phyloP scores from a whole-genome alignment of 768 basidiomycete genomes.

The Suillus weaverae region DNA sequence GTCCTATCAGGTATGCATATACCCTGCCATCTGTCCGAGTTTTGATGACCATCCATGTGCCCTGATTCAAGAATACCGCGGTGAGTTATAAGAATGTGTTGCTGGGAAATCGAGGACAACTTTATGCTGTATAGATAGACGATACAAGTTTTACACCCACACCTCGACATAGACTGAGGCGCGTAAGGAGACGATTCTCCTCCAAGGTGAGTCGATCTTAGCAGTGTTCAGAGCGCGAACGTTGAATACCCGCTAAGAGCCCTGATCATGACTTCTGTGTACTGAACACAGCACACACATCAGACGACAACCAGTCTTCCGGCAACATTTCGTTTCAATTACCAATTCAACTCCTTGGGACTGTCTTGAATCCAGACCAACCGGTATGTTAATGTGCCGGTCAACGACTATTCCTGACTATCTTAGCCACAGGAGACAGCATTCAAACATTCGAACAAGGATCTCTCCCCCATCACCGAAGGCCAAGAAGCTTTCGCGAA shows the following conservation, averaged over 20 bases:
- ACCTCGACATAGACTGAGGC: not conserved
- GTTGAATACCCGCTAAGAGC: not conserved
- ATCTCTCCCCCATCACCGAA: conserved; percentile 10
- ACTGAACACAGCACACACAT: conserved; percentile 10
- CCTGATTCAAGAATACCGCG: not conserved
- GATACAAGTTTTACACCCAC: not conserved
- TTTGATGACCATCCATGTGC: not conserved
- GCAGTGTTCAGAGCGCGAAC: not conserved
- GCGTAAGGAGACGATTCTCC: not conserved
- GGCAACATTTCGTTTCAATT: conserved; percentile 1
- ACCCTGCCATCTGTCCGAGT: not conserved
- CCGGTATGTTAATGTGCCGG: conserved; percentile 13
- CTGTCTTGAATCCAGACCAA: not conserved
- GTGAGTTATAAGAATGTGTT: not conserved
- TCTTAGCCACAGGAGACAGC: not conserved
- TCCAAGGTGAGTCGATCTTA: not conserved
- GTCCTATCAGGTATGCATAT: not conserved
- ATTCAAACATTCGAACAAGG: not conserved
- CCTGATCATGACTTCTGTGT: not conserved
- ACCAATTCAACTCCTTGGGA: not conserved
- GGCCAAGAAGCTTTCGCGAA: conserved; percentile 1
- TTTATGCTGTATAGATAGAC: not conserved
- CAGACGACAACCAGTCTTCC: not conserved
- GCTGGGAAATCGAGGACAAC: not conserved
- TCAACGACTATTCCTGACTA: not conserved